phyloP scores from a whole-genome alignment of 75 land plant genomes.

The Pinus tabuliformis region DNA sequence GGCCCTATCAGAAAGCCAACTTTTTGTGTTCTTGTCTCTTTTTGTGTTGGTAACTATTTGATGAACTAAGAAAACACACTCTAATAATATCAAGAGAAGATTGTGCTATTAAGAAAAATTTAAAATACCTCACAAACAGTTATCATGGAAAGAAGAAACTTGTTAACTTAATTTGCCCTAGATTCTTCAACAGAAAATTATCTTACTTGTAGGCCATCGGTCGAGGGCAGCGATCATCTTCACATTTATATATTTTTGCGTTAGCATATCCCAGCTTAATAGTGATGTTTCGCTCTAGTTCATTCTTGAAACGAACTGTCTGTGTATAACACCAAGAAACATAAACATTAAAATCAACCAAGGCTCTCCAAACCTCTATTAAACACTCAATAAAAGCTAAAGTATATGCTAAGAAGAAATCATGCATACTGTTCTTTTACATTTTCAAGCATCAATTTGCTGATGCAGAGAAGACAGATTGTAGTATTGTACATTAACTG shows the following conservation, averaged over 20 bases:
- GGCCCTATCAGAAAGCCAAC: too few relatives aligned
- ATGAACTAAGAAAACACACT: too few relatives aligned
- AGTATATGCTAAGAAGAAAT: background rate
- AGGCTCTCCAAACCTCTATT: background rate
- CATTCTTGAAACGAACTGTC: conserved; percentile 99
- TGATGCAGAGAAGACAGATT: background rate
- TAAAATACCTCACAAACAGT: too few relatives aligned
- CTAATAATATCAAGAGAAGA: too few relatives aligned
- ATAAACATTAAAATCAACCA: background rate
- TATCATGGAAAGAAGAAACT: too few relatives aligned
- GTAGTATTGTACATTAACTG: too few relatives aligned
- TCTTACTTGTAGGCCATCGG: conserved; percentile 93
- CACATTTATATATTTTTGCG: conserved; percentile 98
- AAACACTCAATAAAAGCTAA: background rate
- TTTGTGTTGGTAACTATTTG: too few relatives aligned
- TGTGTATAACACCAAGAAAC: conserved; percentile 15
- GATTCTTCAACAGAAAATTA: background rate
- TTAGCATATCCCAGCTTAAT: conserved; percentile 98
- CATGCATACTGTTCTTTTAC: background rate
- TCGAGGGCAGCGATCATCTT: conserved; percentile 92
- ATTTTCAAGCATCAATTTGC: background rate
- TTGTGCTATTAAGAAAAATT: too few relatives aligned
- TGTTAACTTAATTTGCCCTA: too few relatives aligned
- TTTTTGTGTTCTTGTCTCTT: too few relatives aligned
- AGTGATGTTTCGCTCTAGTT: conserved; percentile 95